These are phyloP conservation scores for Colletotrichum cordylinicola DNA, from an alignment of 2,329 filamentous ascomycete species.

Conservation along the genomic window DNA sequence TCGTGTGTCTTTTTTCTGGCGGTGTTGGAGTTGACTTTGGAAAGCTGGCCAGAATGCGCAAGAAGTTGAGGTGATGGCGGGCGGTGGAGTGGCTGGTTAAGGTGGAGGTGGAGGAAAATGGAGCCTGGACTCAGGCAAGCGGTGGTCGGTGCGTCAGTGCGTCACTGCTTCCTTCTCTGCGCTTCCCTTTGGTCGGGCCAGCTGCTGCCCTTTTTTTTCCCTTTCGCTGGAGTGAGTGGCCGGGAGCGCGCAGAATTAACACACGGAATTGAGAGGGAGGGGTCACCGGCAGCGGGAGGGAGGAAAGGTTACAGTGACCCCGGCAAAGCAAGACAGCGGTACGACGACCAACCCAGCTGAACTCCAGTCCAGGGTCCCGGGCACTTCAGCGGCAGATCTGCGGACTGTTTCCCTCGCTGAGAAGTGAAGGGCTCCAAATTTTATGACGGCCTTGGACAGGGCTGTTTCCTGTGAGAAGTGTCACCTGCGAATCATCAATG, in stretches of 20 bases:
- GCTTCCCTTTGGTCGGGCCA: conserved; percentile 3
- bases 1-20: conserved; percentile 8
- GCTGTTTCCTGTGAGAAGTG: neutral
- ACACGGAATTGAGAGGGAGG: neutral
- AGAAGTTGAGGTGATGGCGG: conserved; percentile 17
- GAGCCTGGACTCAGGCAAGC: conserved; percentile 14
- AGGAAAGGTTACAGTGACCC: neutral
- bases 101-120: conserved; percentile 14
- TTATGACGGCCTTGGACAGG: neutral
- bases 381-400: conserved; percentile 15
- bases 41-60: conserved; percentile 23
- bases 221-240: neutral
- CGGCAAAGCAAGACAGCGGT: neutral
- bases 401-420: neutral
- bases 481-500: neutral
- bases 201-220: neutral
- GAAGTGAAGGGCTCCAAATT: neutral
- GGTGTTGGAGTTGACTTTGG: conserved; percentile 4
- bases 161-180: conserved; percentile 15
- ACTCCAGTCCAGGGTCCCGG: conserved; percentile 7
- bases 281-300: neutral
- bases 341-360: neutral
- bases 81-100: conserved; percentile 16
- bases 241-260: neutral
- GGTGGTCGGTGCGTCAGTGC: conserved; percentile 22